These are phyloP conservation scores for Hyaloscypha bicolor DNA, from an alignment of 495 filamentous ascomycete genomes.

Conservation along the genomic window DNA sequence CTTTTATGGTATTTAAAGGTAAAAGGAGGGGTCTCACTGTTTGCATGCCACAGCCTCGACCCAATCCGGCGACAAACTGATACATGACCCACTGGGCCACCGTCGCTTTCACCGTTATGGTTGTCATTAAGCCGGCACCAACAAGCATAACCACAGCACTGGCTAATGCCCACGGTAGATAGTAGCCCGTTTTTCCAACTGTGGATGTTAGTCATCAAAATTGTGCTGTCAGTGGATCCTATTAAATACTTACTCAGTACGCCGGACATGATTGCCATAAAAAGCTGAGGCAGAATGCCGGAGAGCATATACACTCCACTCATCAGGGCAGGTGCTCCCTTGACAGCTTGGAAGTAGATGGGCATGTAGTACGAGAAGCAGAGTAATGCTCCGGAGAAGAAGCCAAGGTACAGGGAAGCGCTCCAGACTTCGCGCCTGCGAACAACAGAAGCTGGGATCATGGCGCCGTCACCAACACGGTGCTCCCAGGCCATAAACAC, in stretches of 20 bases:
- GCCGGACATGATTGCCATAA: slow-evolving; percentile 51
- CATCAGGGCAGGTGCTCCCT: slow-evolving; percentile 44
- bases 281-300: slow-evolving; percentile 46
- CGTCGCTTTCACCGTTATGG: slow-evolving; percentile 20
- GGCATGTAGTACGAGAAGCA: slow-evolving; percentile 55
- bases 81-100: slow-evolving; percentile 14
- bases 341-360: slow-evolving; percentile 68
- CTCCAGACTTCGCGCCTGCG: slow-evolving; percentile 37
- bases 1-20: too few relatives aligned
- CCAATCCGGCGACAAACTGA: slow-evolving; percentile 36
- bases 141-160: slow-evolving; percentile 26
- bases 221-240: background rate
- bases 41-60: slow-evolving; percentile 12
- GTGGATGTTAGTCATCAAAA: too few relatives aligned
- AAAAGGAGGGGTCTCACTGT: background rate
- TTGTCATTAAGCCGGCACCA: slow-evolving; percentile 36
- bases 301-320: slow-evolving; percentile 55
- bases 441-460: slow-evolving; percentile 45
- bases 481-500: slow-evolving; percentile 50
- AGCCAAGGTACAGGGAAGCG: slow-evolving; percentile 35
- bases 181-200: slow-evolving; percentile 13
- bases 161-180: slow-evolving; percentile 4
- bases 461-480: slow-evolving; percentile 45
- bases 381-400: slow-evolving; percentile 29
- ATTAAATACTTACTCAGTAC: background rate